Percentiles rank a stretch among this genome's conserved stretches.
These are phyloP conservation scores for Ogataea angusta DNA, from an alignment of 805 yeast species.

Conservation along the genomic window DNA sequence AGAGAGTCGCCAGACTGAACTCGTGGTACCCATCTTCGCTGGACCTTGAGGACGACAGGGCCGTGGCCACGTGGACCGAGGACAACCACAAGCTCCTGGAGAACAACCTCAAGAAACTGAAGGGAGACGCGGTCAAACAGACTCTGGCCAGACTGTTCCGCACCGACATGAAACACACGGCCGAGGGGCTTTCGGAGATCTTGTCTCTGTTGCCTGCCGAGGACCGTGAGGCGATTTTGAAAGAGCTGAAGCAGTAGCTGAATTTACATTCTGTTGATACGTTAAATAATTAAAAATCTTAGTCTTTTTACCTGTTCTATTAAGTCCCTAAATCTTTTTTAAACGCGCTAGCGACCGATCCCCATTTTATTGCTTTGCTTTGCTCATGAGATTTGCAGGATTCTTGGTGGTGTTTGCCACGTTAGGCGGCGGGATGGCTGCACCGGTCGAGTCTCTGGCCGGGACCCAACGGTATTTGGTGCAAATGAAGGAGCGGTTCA, in stretches of 20 bases:
- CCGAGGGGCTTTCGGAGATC: slow-evolving; percentile 55
- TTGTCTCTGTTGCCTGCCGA: slow-evolving; percentile 49
- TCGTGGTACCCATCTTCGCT: slow-evolving; percentile 78
- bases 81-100: slow-evolving; percentile 65
- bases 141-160: slow-evolving; percentile 58
- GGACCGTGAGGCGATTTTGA: slow-evolving; percentile 46
- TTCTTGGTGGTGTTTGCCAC: slow-evolving; percentile 2
- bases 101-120: slow-evolving; percentile 57
- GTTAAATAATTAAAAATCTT: neutral
- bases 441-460: slow-evolving; percentile 5
- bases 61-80: slow-evolving; percentile 83
- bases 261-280: slow-evolving; percentile 2
- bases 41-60: slow-evolving; percentile 68
- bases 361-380: slow-evolving; percentile 10
- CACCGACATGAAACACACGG: slow-evolving; percentile 49
- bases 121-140: slow-evolving; percentile 63
- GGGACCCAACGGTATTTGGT: slow-evolving; percentile 40
- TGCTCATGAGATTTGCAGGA: slow-evolving; percentile 7
- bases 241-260: slow-evolving; percentile 10
- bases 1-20: slow-evolving; percentile 81
- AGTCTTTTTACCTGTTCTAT: slow-evolving; percentile 8
- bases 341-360: slow-evolving; percentile 8
- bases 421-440: slow-evolving; percentile 3
- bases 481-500: slow-evolving; percentile 47
- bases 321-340: slow-evolving; percentile 4